Base-by-base conservation (phyloP, 495 filamentous ascomycete genomes). In the Aspergillus panamensis region DNA sequence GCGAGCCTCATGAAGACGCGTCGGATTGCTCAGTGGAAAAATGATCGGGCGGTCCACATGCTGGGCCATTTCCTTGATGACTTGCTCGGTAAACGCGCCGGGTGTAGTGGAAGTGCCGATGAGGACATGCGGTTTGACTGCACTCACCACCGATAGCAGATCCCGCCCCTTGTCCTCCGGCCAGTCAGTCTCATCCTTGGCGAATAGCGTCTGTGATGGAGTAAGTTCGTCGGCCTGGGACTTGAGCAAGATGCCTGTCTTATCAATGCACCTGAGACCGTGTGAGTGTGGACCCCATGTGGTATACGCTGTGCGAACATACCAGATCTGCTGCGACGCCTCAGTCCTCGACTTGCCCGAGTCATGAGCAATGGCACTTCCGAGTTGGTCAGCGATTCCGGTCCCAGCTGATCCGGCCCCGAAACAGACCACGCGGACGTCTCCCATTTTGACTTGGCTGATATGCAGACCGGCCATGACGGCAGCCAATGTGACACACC, bases 1-100 rank as follows among this genome's bases (percentile, higher is more conserved):
- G 10, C 82, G 74, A 1, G 92, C 91, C 71, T 96, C 91, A 69
- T 96, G 91, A 0, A 95, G 82, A 1, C 83, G 76, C 0, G 92
- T 96, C 3, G 91, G 91, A 67, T 96, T 96, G 12, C 87, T 92
- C 16, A 96, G 80, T 0, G 91, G 92, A 54, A 96, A 84, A 51
- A 96, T 83, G 49, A 94, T 87, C 29, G 91, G 91, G 6, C 86
- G 81, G 1, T 88, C 79, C 1, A 89, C 82, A 59, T 93, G 83
- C 30, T 81, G 78, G n/a, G 87, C 85, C 90, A 96, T 95, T 62
- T 86, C 90, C 20, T 77, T 75, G 19, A 96, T 77, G 52, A 90
- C 70, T 21, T 89, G 80, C 59, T 91, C 76, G 0, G 87, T 92
- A 69, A 96, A 96, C 3, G 90, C 66, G n/a, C 84, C 82, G 5